A percentile compares a stretch with the other conserved stretches of the same genome.
These are phyloP conservation scores for Aristolochia californica DNA, from an alignment of 164 flowering plant species.

Conservation along the genomic window DNA sequence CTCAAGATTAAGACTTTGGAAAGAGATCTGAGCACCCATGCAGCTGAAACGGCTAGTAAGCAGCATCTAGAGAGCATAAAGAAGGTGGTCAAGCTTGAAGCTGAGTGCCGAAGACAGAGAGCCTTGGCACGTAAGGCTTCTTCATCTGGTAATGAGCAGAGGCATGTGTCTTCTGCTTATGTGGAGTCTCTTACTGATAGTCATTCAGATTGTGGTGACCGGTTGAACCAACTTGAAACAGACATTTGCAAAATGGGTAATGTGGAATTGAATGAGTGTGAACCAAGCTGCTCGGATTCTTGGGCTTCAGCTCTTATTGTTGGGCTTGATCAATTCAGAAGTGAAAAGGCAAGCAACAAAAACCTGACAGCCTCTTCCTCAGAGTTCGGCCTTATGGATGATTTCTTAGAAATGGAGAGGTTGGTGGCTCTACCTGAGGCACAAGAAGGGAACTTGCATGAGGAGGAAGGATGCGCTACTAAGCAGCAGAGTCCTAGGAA, in stretches of 20 bases:
- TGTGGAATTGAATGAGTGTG: conserved; percentile 25
- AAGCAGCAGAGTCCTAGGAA: conserved; percentile 11
- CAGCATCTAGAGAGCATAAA: conserved; percentile 77
- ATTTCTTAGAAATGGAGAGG: conserved; percentile 93
- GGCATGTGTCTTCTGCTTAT: conserved; percentile 37
- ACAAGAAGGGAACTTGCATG: conserved; percentile 12
- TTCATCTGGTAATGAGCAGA: conserved; percentile 25
- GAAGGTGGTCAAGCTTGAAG: conserved; percentile 74
- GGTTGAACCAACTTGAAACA: conserved; percentile 24
- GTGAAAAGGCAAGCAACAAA: conserved; percentile 27
- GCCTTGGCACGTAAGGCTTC: conserved; percentile 32
- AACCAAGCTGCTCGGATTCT: conserved; percentile 36
- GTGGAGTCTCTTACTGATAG: conserved; percentile 66
- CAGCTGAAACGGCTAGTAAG: conserved; percentile 90
- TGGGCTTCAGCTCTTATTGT: conserved; percentile 68
- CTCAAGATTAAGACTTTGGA: conserved; percentile 60
- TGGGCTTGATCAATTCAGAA: conserved; percentile 57
- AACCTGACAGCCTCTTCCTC: conserved; percentile 19
- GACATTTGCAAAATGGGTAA: conserved; percentile 21
- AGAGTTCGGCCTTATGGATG: conserved; percentile 77
- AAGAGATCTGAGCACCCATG: conserved; percentile 79
- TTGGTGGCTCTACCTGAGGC: conserved; percentile 56
- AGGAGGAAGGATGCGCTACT: conserved; percentile 17
- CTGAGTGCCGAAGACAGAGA: conserved; percentile 68
- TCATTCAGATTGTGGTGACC: conserved; percentile 68